Evolutionary conservation across 768 basidiomycete genomes (phyloP).

Genomic region (Termitomyces eurrhizus): DNA sequence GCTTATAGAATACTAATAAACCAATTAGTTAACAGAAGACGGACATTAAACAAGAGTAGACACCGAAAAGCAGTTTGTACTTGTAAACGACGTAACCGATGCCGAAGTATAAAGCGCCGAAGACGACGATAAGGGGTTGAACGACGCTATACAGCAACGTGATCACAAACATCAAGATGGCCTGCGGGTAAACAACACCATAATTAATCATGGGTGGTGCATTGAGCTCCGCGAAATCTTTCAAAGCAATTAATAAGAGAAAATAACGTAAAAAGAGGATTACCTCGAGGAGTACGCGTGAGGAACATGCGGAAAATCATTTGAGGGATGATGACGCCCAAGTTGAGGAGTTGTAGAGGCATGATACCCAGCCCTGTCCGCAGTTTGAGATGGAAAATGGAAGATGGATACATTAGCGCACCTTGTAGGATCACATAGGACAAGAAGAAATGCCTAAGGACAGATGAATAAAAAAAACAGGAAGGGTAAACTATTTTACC

Average conservation of each 20-base stretch:
- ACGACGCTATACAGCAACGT: conserved; percentile 94
- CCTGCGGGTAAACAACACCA: conserved; percentile 94
- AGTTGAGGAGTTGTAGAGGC: conserved; percentile 91
- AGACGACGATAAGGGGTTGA: conserved; percentile 91
- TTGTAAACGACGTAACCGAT: conserved; percentile 95
- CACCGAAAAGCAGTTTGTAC: conserved; percentile 94
- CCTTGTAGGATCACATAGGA: conserved; percentile 86
- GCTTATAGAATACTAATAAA: conserved; percentile 88
- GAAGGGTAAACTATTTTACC: conserved; percentile 31
- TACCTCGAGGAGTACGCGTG: conserved; percentile 90
- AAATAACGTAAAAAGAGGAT: conserved; percentile 11
- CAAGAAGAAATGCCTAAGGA: conserved; percentile 70
- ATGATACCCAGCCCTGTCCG: conserved; percentile 80
- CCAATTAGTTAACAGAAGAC: not conserved
- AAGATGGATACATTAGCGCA: conserved; percentile 20
- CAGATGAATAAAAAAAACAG: not conserved
- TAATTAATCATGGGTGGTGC: conserved; percentile 99
- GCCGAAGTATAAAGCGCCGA: conserved; percentile 97
- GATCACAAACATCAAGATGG: conserved; percentile 93
- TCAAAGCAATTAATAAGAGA: not conserved
- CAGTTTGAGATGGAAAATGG: not conserved
- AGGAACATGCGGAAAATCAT: conserved; percentile 69
- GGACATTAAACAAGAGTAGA: conserved; percentile 22
- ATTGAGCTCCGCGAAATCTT: conserved; percentile 95
- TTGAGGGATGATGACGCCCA: conserved; percentile 84